Evolutionary conservation across 2,329 filamentous ascomycete genomes (phyloP).

Genomic region (Alternaria brassicae): DNA sequence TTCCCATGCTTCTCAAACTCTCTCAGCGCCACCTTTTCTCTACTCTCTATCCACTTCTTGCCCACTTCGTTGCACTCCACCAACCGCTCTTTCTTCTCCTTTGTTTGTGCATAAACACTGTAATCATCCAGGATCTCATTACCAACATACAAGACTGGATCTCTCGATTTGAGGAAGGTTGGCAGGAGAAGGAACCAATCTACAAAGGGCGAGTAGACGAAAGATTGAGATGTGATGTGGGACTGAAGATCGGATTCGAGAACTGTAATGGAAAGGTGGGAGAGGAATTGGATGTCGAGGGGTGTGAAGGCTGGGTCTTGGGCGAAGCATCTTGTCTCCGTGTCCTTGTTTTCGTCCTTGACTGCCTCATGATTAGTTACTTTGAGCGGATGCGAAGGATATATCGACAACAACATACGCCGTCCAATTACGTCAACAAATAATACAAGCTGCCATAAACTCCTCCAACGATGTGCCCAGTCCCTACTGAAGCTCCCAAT

Average conservation of each 20-base stretch:
- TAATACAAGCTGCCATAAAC: conserved; percentile 49
- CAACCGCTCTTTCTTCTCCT: conserved; percentile 34
- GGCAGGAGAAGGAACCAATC: conserved; percentile 47
- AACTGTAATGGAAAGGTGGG: conserved; percentile 28
- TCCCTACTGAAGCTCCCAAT: conserved; percentile 48
- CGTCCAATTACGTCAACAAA: conserved; percentile 37
- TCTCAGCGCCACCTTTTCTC: conserved; percentile 24
- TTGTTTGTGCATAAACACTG: conserved; percentile 29
- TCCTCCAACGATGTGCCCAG: conserved; percentile 43
- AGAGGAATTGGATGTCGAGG: conserved; percentile 41
- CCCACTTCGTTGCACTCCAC: conserved; percentile 40
- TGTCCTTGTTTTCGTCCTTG: background rate
- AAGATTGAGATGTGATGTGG: conserved; percentile 29
- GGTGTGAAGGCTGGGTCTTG: conserved; percentile 48
- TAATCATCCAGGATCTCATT: conserved; percentile 48
- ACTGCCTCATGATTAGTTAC: background rate
- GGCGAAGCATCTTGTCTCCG: conserved; percentile 31
- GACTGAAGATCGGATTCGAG: conserved; percentile 22
- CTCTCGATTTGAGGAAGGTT: conserved; percentile 34
- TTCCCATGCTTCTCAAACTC: conserved; percentile 42
- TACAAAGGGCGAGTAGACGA: conserved; percentile 49
- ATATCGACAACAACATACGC: conserved; percentile 6
- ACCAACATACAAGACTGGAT: conserved; percentile 47
- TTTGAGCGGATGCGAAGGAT: no score
- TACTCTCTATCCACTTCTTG: conserved; percentile 28